phyloP scores from a whole-genome alignment of 1,284 basidiomycete genomes.

The Sphaerobolus stellatus region DNA sequence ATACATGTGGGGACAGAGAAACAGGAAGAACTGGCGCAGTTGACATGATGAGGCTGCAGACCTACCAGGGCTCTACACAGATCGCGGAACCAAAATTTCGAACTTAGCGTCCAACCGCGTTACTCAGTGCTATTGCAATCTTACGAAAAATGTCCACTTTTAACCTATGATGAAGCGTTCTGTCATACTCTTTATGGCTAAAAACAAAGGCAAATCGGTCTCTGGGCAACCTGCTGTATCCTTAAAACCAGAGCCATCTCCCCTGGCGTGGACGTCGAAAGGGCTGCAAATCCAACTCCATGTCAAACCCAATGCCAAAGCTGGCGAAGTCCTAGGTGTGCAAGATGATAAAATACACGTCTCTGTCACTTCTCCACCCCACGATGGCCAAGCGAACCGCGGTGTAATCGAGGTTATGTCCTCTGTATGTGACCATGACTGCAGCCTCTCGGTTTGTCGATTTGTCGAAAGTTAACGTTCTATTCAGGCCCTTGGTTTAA shows the following conservation, averaged over 20 bases:
- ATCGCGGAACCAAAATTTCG: conserved; percentile 10
- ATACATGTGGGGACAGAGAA: conserved; percentile 77
- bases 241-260: neutral
- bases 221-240: no score
- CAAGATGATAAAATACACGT: neutral
- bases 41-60: no score
- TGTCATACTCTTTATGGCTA: no score
- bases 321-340: neutral
- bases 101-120: neutral
- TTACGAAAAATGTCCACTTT: no score
- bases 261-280: neutral
- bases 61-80: neutral
- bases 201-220: no score
- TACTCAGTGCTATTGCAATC: neutral
- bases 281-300: conserved; percentile 4
- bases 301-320: conserved; percentile 5
- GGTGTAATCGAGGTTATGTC: neutral
- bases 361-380: neutral
- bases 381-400: conserved; percentile 1
- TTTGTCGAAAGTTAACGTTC: neutral
- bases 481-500: conserved; percentile 1
- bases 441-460: neutral
- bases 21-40: conserved; percentile 45
- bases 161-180: neutral
- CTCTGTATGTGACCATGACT: neutral